Evolutionary conservation across 345 rosid genomes (phyloP).

Genomic region (Crucihimalaya himalaica): DNA sequence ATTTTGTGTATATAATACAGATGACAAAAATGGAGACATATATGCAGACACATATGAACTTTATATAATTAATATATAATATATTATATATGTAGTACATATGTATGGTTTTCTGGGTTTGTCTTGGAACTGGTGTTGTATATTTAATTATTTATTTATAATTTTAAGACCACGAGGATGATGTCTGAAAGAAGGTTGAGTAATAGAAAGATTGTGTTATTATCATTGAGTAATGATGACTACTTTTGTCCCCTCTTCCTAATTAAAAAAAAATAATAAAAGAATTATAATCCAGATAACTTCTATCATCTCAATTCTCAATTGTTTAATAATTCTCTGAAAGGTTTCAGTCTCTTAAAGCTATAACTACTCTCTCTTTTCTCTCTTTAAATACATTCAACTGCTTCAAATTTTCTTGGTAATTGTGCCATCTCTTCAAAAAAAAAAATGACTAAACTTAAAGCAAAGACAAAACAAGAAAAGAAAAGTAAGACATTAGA

Average conservation of each 20-base stretch:
- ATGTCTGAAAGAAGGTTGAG: slow-evolving; percentile 61
- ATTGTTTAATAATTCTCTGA: slow-evolving; percentile 43
- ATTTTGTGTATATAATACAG: slow-evolving; percentile 12
- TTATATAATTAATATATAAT: slow-evolving; percentile 18
- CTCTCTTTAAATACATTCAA: slow-evolving; percentile 43
- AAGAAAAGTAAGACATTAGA: slow-evolving; percentile 14
- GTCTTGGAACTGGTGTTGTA: slow-evolving; percentile 43
- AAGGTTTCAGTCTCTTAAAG: slow-evolving; percentile 48
- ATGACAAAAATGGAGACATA: slow-evolving; percentile 37
- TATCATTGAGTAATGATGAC: slow-evolving; percentile 85
- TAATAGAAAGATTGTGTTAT: slow-evolving; percentile 37
- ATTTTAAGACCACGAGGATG: slow-evolving; percentile 61
- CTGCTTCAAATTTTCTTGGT: slow-evolving; percentile 45
- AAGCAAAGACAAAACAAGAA: slow-evolving; percentile 34
- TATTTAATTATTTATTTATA: slow-evolving; percentile 29
- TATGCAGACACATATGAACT: slow-evolving; percentile 44
- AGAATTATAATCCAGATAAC: slow-evolving; percentile 2
- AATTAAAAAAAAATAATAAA: neutral
- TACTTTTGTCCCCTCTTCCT: slow-evolving; percentile 47
- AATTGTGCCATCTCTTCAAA: slow-evolving; percentile 40
- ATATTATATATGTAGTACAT: neutral
- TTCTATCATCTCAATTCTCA: slow-evolving; percentile 30
- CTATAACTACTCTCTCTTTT: slow-evolving; percentile 35
- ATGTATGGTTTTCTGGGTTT: slow-evolving; percentile 44
- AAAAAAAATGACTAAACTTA: slow-evolving; percentile 16